Base-by-base conservation (phyloP, 2,329 filamentous ascomycete species). In the Xylaria sp. region DNA sequence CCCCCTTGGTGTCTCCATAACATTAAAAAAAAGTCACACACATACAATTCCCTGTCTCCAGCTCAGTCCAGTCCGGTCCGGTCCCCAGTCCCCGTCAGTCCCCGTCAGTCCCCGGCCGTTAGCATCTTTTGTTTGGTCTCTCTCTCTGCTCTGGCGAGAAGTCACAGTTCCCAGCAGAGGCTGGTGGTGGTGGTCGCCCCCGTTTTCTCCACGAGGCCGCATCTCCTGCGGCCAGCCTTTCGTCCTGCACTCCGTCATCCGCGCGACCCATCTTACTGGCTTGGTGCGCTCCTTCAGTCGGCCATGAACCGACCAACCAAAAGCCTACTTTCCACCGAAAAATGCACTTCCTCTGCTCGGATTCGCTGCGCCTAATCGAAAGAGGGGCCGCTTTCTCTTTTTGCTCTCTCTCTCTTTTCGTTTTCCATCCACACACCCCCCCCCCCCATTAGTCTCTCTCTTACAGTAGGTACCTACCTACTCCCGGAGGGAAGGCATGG, bases 241-340 rank as follows among this genome's bases (percentile, higher is more conserved):
- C 13, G 11, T 13, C 18, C 59, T 61, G 56, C 60, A 59, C 51
- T 58, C 60, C 52, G 42, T 60, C 60, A 62, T 61, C 59, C 55
- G 57, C 46, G 62, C 58, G 55, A 55, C 55, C 60, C 34, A 57
- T 64, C 59, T 62, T 23, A 39, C 52, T 51, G 54, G 53, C 59
- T 53, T 56, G 55, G 54, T 46, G 52, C 57, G 59, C 35, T 44
- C 47, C 42, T 52, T 60, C 11, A 53, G 51, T 51, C 34, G 49
- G 35, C 30, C 35, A n/a, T 51, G 11, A 42, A 61, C 58, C 44
- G 46, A 50, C 65, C 65, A 66, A 66, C 58, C 59, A 64, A 52
- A 64, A 58, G 50, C 60, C 51, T 60, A 62, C 55, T 57, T 65
- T 62, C 56, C 65, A 70, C 69, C 69, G 69, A 69, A 64, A 69